phyloP scores from a whole-genome alignment of 2,329 filamentous ascomycete species.

The Neofusicoccum sp. region DNA sequence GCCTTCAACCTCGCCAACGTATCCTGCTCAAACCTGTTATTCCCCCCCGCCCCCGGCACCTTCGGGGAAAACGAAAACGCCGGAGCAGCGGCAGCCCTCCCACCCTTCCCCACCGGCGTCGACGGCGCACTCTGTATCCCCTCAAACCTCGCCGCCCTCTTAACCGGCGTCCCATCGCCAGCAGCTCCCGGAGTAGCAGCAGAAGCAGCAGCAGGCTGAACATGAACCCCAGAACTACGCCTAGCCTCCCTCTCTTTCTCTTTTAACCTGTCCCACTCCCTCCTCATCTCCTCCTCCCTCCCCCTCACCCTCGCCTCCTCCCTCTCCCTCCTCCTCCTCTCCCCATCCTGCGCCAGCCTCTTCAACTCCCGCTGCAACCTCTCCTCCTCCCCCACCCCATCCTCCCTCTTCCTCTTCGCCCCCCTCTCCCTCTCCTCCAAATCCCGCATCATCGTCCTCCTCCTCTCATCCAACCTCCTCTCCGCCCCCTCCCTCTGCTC shows the following conservation, averaged over 20 bases:
- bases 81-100: constrained; percentile 30
- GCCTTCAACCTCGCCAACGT: constrained; percentile 45
- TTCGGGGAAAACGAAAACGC: constrained; percentile 45
- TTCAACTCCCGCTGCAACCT: constrained; percentile 50
- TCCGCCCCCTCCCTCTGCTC: constrained; percentile 68
- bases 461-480: constrained; percentile 69
- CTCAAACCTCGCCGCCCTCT: constrained; percentile 19
- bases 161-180: neutral
- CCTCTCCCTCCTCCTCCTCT: constrained; percentile 13
- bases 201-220: constrained; percentile 22
- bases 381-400: constrained; percentile 47
- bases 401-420: constrained; percentile 46
- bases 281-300: constrained; percentile 49
- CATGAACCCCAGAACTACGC: constrained; percentile 43
- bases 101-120: constrained; percentile 27
- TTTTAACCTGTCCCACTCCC: constrained; percentile 41
- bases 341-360: constrained; percentile 12
- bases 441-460: constrained; percentile 79
- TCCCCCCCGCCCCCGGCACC: constrained; percentile 22
- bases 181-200: neutral
- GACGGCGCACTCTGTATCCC: constrained; percentile 24
- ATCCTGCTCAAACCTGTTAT: constrained; percentile 37
- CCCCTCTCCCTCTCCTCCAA: constrained; percentile 72
- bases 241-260: constrained; percentile 47
- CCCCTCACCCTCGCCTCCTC: constrained; percentile 23